Evolutionary conservation across 768 basidiomycete genomes (phyloP).

Genomic region (Xerocomellus amylosporus): DNA sequence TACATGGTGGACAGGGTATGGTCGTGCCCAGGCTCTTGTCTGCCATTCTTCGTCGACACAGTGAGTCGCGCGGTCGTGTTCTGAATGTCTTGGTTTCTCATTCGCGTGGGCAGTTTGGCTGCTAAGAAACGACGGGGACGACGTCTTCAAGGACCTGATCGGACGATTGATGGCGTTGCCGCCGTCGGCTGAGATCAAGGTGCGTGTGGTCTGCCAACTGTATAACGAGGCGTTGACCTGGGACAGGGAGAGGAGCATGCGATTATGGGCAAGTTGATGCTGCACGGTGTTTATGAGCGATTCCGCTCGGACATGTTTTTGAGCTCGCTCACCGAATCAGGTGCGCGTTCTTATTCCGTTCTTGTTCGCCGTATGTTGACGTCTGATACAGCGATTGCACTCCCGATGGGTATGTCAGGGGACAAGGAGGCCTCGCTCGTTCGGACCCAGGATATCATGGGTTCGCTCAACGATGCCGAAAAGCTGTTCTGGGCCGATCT

Average conservation of each 20-base stretch:
- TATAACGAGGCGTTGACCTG: background rate
- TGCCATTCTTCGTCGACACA: constrained; percentile 60
- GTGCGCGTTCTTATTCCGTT: constrained; percentile 44
- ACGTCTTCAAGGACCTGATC: constrained; percentile 52
- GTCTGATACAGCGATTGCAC: constrained; percentile 61
- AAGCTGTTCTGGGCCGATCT: constrained; percentile 67
- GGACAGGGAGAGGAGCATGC: constrained; percentile 70
- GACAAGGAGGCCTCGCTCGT: constrained; percentile 38
- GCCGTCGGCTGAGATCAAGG: constrained; percentile 56
- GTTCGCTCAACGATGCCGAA: constrained; percentile 65
- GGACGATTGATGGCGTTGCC: constrained; percentile 57
- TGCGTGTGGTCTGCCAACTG: constrained; percentile 23
- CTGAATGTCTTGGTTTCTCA: constrained; percentile 7
- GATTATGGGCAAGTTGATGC: constrained; percentile 71
- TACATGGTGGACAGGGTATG: constrained; percentile 40
- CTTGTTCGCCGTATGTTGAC: constrained; percentile 2
- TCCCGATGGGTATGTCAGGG: constrained; percentile 74
- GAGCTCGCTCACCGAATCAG: constrained; percentile 86
- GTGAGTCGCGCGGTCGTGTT: constrained; percentile 40
- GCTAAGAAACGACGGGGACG: constrained; percentile 53
- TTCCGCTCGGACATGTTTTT: constrained; percentile 88
- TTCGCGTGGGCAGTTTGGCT: constrained; percentile 53
- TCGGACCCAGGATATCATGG: constrained; percentile 54
- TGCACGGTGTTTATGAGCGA: constrained; percentile 73
- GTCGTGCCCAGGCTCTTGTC: constrained; percentile 62